phyloP scores from a whole-genome alignment of 345 rosid genomes.

The Linum lewisii region DNA sequence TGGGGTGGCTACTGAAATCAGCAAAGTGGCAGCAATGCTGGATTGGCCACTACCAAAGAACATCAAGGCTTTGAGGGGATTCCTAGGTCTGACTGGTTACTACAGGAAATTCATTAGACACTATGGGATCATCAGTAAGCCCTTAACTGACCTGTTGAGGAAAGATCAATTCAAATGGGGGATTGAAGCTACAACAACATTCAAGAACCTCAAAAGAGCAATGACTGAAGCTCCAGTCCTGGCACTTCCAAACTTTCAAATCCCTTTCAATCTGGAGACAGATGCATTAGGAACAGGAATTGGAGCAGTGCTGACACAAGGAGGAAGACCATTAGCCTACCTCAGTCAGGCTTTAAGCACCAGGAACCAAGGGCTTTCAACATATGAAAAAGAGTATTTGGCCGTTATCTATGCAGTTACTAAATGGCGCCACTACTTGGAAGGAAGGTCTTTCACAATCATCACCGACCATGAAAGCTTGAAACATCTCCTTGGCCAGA shows the following conservation, averaged over 20 bases:
- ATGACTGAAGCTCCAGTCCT: neutral
- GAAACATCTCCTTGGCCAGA: neutral
- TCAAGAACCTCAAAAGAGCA: neutral
- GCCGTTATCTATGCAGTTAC: neutral
- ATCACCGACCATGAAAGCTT: neutral
- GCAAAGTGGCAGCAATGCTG: neutral
- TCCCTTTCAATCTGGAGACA: no score
- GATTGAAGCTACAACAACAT: neutral
- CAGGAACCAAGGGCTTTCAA: neutral
- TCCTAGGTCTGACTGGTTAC: neutral
- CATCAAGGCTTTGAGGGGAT: neutral
- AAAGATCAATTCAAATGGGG: no score
- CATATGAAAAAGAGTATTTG: neutral
- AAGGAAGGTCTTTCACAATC: neutral
- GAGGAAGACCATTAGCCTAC: neutral
- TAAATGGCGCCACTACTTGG: neutral
- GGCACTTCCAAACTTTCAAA: no score
- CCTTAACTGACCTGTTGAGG: no score
- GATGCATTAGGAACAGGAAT: neutral
- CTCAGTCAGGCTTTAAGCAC: neutral
- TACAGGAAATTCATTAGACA: neutral
- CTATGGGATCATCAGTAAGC: no score
- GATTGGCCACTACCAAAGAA: neutral
- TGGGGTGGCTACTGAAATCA: neutral
- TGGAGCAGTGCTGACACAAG: neutral